Conservation (phyloP, 441 rosid genomes). For the Sinapis alba region DNA sequence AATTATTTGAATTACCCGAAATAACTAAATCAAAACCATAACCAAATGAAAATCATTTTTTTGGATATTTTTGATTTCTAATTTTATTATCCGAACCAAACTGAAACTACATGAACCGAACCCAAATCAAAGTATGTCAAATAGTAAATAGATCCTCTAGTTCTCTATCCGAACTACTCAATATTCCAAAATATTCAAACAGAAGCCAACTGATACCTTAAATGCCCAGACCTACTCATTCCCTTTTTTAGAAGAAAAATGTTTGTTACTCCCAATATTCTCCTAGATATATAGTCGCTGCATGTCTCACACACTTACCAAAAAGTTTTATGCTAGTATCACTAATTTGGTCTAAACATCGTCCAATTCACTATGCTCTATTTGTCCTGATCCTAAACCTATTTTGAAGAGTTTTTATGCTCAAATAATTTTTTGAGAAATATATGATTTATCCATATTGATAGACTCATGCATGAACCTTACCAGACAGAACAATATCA, state of each 20-base stretch:
- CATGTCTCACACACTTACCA: neutral
- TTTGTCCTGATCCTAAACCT: neutral
- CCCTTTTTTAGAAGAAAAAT: neutral
- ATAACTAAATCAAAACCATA: too few relatives aligned
- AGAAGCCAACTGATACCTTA: too few relatives aligned
- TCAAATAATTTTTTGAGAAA: neutral
- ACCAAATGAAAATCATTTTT: too few relatives aligned
- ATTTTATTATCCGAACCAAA: too few relatives aligned
- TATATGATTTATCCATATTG: neutral
- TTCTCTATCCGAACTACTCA: too few relatives aligned
- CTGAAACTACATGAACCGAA: too few relatives aligned
- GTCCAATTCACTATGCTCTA: neutral
- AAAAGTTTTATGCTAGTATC: neutral
- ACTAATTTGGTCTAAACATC: neutral
- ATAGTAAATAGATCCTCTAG: too few relatives aligned
- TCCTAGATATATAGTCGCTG: neutral
- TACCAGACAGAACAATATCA: neutral
- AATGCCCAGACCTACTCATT: too few relatives aligned
- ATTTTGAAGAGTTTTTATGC: neutral
- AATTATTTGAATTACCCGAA: too few relatives aligned
- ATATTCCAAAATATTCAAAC: too few relatives aligned
- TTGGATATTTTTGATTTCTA: too few relatives aligned
- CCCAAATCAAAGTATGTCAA: too few relatives aligned
- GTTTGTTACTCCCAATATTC: neutral
- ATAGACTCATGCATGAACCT: neutral